Percentiles rank a stretch among this genome's conserved stretches.
Evolutionary conservation across 2,329 filamentous ascomycete species (phyloP).

Genomic region (Dothiorella sarmentorum): DNA sequence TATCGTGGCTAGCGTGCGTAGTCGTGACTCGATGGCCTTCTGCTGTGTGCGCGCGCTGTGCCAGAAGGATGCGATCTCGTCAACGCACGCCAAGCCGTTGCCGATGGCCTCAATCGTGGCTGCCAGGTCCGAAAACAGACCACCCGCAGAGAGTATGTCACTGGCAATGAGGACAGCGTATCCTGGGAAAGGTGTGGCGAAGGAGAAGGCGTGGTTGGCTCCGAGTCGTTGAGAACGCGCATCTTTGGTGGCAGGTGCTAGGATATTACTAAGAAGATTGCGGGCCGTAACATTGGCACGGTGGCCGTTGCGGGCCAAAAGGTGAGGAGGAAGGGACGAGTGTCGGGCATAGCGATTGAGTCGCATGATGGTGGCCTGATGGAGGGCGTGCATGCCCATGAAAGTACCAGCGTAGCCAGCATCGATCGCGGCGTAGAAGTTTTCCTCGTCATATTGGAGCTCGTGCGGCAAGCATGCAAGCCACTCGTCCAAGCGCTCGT

Average conservation of each 20-base stretch:
- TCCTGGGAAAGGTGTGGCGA: constrained; percentile 61
- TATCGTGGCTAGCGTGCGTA: constrained; percentile 44
- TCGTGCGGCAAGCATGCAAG: constrained; percentile 52
- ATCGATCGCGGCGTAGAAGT: constrained; percentile 55
- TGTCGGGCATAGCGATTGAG: constrained; percentile 57
- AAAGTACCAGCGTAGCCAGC: constrained; percentile 57
- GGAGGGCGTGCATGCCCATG: constrained; percentile 64
- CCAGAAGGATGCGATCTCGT: constrained; percentile 59
- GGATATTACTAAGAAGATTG: constrained; percentile 33
- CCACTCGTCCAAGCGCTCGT: constrained; percentile 58
- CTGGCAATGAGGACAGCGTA: constrained; percentile 61
- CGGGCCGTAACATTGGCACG: constrained; percentile 23
- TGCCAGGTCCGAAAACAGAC: constrained; percentile 49
- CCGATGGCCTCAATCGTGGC: constrained; percentile 53
- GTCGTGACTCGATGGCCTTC: constrained; percentile 47
- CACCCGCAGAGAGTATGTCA: constrained; percentile 63
- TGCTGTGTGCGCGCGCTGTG: constrained; percentile 53
- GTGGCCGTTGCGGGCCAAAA: constrained; percentile 32
- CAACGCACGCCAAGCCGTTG: constrained; percentile 53
- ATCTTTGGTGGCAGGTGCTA: constrained; percentile 30
- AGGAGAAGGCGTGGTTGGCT: constrained; percentile 33
- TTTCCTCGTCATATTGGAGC: constrained; percentile 54
- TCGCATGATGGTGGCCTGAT: constrained; percentile 61
- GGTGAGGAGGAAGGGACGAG: constrained; percentile 27
- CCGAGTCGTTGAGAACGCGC: constrained; percentile 30